Percentiles rank a stretch among this genome's conserved stretches.
These are phyloP conservation scores for Entomortierella chlamydospora DNA, from an alignment of 192 early-diverging fungal genomes.

Conservation along the genomic window DNA sequence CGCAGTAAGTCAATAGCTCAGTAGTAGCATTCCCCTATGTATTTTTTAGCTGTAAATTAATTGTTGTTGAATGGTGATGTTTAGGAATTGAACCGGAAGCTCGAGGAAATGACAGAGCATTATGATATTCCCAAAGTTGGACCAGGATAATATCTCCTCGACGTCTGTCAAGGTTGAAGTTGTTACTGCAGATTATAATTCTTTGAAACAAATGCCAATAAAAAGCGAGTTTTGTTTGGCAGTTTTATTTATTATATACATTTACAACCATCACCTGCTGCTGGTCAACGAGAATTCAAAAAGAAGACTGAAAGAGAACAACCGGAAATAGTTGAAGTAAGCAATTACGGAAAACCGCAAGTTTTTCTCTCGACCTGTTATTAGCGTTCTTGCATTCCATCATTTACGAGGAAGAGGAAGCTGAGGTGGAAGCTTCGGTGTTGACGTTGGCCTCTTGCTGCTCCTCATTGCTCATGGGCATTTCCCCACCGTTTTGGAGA, in stretches of 20 bases:
- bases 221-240: too few relatives aligned
- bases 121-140: slow-evolving; percentile 88
- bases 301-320: not conserved
- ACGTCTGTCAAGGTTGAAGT: not conserved
- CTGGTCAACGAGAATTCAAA: not conserved
- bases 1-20: slow-evolving; percentile 64
- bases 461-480: not conserved
- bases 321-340: not conserved
- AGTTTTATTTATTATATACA: not conserved
- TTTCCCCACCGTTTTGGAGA: slow-evolving; percentile 13
- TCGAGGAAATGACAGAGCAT: slow-evolving; percentile 81
- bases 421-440: not conserved
- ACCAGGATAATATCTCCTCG: slow-evolving; percentile 68
- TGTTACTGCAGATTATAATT: not conserved
- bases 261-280: not conserved
- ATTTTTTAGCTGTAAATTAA: not conserved
- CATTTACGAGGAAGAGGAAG: not conserved
- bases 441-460: not conserved
- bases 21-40: too few relatives aligned
- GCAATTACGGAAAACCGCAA: not conserved
- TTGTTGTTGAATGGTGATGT: not conserved
- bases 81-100: slow-evolving; percentile 78
- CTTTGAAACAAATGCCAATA: too few relatives aligned
- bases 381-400: too few relatives aligned
- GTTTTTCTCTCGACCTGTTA: not conserved